Evolutionary conservation across 2,329 filamentous ascomycete species (phyloP).

Genomic region (Neodidymelliopsis sp.): DNA sequence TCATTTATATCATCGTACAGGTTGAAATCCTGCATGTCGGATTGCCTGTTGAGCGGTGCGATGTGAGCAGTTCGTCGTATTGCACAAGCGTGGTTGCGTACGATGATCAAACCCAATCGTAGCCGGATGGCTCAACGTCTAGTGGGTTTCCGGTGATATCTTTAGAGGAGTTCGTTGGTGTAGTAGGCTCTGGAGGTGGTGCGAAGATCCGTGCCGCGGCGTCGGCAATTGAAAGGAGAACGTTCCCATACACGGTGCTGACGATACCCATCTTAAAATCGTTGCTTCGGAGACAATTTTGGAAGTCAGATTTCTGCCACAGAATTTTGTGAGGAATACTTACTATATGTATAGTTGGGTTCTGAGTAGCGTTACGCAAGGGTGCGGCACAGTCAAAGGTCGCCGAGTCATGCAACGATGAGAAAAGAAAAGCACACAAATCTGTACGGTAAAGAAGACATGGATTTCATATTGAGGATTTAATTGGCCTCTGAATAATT

Average conservation of each 20-base stretch:
- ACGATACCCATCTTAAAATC: constrained; percentile 8
- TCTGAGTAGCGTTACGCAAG: constrained; percentile 7
- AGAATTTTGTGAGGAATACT: too few relatives aligned
- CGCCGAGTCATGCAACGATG: constrained; percentile 4
- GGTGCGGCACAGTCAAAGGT: constrained; percentile 8
- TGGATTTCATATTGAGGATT: neutral
- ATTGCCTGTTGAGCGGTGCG: neutral
- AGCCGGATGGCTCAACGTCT: neutral
- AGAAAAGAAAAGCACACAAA: too few relatives aligned
- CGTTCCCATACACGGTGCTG: constrained; percentile 4
- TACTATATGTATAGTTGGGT: constrained; percentile 1
- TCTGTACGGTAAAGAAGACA: too few relatives aligned
- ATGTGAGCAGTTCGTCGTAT: neutral
- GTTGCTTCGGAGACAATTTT: too few relatives aligned
- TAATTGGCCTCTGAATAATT: neutral
- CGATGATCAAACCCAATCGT: neutral
- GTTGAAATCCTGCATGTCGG: neutral
- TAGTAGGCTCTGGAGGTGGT: neutral
- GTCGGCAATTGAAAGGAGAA: constrained; percentile 9
- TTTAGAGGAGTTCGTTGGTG: neutral
- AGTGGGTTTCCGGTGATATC: too few relatives aligned
- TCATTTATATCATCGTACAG: too few relatives aligned
- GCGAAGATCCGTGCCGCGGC: constrained; percentile 10
- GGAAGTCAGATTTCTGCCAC: too few relatives aligned
- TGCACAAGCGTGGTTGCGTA: too few relatives aligned